Base-by-base conservation (phyloP, 1,139 yeast species). In the Candida smagusa region DNA sequence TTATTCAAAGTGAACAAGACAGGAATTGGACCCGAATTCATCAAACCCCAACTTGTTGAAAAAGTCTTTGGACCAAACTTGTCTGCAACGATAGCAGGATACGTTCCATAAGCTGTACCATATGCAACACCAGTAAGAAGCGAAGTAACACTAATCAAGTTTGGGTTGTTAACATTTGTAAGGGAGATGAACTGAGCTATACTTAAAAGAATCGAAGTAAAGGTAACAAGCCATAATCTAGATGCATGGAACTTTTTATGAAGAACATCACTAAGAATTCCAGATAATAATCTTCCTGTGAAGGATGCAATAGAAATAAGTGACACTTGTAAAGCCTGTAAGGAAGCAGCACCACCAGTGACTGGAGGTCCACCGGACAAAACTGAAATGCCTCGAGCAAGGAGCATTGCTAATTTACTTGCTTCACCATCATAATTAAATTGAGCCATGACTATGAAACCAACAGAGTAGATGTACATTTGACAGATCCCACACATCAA, bases 51-150 rank as follows among this genome's bases (percentile, higher is more conserved):
- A 4, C 65, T 62, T 1, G 75, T 68, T 1, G 74, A 61, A 38
- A 71, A 70, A 0, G 65, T 54, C 26, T 47, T 54, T 0, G 74
- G 65, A 2, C 76, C 77, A 52, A 67, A 69, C 28, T 51, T 51
- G 43, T 71, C 77, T 1, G 76, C 75, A 31, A 70, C 64, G 4
- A 71, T 59, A 1, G 77, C 75, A 5, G 77, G 77, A 42, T 69
- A 71, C 0, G 68, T 64, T 1, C 75, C 75, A 47, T 64, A 68
- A 3, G 61, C 48, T 26, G 68, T 53, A 0, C 77, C 77, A 46
- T 67, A 71, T 30, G 70, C 55, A 2, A 58, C 58, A 2, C 77
- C 76, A 24, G 63, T 57, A 6, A 64, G 42, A 0, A 56, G 54
- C 1, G 74, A 68, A 0, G 68, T 49, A 8, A 68, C 30, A 0